Conservation (phyloP, 139 green algal genomes). For the Medakamo hakoo region DNA sequence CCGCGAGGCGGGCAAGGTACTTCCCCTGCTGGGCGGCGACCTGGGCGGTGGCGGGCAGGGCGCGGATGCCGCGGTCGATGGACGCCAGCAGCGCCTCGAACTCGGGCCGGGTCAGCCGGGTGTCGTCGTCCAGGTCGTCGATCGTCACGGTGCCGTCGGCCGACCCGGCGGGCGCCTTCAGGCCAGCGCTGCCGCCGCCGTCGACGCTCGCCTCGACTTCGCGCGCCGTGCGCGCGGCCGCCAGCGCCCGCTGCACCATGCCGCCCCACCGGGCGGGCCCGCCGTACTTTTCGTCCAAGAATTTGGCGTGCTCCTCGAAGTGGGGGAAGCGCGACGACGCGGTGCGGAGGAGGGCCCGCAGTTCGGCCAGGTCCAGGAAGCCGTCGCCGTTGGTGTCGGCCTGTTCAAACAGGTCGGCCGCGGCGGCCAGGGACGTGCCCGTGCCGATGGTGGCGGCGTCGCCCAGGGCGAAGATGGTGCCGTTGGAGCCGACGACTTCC, state of each 20-base stretch:
- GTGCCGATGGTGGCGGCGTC: slow-evolving; percentile 76
- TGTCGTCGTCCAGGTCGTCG: slow-evolving; percentile 17
- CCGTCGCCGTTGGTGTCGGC: slow-evolving; percentile 39
- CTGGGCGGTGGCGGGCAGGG: slow-evolving; percentile 66
- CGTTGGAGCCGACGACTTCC: slow-evolving; percentile 55
- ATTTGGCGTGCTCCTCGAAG: slow-evolving; percentile 56
- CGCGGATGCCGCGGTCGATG: slow-evolving; percentile 50
- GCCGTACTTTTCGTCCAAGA: slow-evolving; percentile 38
- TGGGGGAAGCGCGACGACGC: slow-evolving; percentile 56
- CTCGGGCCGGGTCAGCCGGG: slow-evolving; percentile 34
- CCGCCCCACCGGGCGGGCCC: slow-evolving; percentile 19
- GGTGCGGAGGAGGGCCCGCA: slow-evolving; percentile 31
- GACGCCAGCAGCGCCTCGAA: slow-evolving; percentile 52
- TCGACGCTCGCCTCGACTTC: too few relatives aligned
- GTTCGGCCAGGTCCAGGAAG: slow-evolving; percentile 15
- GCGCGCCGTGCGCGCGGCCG: slow-evolving; percentile 4
- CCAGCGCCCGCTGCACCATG: slow-evolving; percentile 17
- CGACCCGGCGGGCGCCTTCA: background rate
- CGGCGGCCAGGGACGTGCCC: slow-evolving; percentile 31
- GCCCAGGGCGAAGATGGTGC: slow-evolving; percentile 70
- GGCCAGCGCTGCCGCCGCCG: too few relatives aligned
- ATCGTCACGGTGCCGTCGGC: background rate
- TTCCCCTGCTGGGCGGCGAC: slow-evolving; percentile 19
- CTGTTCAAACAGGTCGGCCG: slow-evolving; percentile 41
- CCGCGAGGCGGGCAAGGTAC: slow-evolving; percentile 44